Percentiles rank a stretch among this genome's conserved stretches.
Conservation (phyloP, 495 filamentous ascomycete species). For the Neurospora tetraspora region DNA sequence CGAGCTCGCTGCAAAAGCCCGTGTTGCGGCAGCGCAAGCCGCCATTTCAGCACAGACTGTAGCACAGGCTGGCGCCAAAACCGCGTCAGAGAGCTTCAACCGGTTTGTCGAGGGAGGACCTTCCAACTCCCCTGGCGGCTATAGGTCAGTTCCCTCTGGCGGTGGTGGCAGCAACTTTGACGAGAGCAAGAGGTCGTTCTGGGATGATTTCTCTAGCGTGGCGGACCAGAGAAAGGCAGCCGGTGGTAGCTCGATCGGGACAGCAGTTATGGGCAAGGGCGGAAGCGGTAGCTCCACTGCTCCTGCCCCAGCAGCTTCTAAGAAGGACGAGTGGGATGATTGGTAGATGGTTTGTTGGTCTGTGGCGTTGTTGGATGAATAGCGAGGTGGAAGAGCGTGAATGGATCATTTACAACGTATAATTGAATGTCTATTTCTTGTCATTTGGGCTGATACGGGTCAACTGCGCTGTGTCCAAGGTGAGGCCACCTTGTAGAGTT, state of each 20-base stretch:
- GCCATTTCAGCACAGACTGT: conserved; percentile 40
- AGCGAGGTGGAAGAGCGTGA: not conserved
- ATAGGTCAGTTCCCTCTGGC: conserved; percentile 18
- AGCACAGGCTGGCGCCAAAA: conserved; percentile 51
- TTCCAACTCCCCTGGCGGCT: conserved; percentile 16
- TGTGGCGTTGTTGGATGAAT: not conserved
- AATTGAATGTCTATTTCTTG: not conserved
- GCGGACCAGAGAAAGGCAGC: conserved; percentile 32
- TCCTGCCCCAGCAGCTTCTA: conserved; percentile 18
- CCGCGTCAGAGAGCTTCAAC: conserved; percentile 65
- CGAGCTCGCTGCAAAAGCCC: conserved; percentile 79
- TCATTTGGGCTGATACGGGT: not conserved
- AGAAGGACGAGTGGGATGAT: conserved; percentile 56
- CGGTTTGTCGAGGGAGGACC: conserved; percentile 61
- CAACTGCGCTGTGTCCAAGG: not conserved
- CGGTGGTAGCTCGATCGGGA: conserved; percentile 51
- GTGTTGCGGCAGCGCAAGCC: conserved; percentile 53
- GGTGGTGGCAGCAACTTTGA: conserved; percentile 21
- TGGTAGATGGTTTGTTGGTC: conserved; percentile 37
- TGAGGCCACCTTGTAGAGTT: not conserved
- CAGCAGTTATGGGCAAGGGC: conserved; percentile 57
- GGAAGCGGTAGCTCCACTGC: conserved; percentile 17
- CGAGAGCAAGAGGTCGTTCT: conserved; percentile 74
- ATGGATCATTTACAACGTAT: not conserved
- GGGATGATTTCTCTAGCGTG: conserved; percentile 64